Conservation (phyloP, 371 early-diverging fungal genomes). For the Conidiobolus incongruus region DNA sequence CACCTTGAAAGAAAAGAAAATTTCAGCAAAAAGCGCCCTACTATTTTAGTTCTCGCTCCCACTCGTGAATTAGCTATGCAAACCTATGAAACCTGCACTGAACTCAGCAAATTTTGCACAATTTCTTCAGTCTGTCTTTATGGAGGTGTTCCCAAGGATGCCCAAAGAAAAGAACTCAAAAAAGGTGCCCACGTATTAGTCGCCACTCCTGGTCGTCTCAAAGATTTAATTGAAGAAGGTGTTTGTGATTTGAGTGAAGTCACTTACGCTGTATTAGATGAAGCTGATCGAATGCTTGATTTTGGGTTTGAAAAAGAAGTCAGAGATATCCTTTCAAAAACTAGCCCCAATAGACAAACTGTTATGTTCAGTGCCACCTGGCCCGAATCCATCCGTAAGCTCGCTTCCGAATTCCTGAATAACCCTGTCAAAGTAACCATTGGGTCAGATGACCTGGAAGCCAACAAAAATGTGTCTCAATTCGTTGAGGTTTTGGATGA, state of each 20-base stretch:
- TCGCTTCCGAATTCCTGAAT: conserved; percentile 61
- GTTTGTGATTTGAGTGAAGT: conserved; percentile 37
- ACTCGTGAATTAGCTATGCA: conserved; percentile 95
- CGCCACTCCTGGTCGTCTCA: conserved; percentile 88
- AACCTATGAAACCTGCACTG: conserved; percentile 41
- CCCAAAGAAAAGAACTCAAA: conserved; percentile 29
- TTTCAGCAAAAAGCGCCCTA: conserved; percentile 18
- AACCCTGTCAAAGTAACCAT: conserved; percentile 82
- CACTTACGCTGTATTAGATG: conserved; percentile 77
- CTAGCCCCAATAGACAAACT: conserved; percentile 46
- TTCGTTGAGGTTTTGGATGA: conserved; percentile 72
- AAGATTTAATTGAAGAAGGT: conserved; percentile 73
- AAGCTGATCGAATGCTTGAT: conserved; percentile 91
- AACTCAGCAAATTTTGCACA: conserved; percentile 41
- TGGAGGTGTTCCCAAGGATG: conserved; percentile 48
- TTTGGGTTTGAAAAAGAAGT: conserved; percentile 82
- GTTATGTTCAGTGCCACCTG: conserved; percentile 72
- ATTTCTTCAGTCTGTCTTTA: conserved; percentile 55
- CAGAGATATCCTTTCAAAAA: conserved; percentile 38
- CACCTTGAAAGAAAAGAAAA: conserved; percentile 18
- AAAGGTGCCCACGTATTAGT: conserved; percentile 62
- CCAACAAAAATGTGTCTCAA: conserved; percentile 81
- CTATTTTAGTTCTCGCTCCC: conserved; percentile 69
- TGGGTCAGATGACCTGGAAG: conserved; percentile 77
- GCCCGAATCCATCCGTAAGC: conserved; percentile 54